Evolutionary conservation across 768 basidiomycete genomes (phyloP), one percentile per base, ranked within the genome.

Genomic region (Kwoniella sp.): DNA sequence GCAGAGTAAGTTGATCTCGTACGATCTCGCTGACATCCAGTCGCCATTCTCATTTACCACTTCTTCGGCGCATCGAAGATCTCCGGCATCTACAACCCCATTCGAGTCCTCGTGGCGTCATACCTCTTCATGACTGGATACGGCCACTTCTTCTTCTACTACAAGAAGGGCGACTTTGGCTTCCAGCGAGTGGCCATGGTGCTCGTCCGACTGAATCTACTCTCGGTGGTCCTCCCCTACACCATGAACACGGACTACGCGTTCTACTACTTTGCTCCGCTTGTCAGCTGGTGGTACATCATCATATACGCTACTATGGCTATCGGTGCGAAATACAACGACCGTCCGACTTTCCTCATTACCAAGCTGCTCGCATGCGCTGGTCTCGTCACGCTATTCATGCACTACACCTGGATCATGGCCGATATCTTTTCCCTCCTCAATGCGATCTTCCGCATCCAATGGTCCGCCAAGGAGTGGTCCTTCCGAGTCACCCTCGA

Each of bases 101-200:
- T 92, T 37, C 84, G 90, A 42, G 85, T 88, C 23, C 78, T 92
- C 27, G 90, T 95, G 19, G 88, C 90, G 12, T 80, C 87, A 1
- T 91, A 90, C 70, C 78, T 91, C 14, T 92, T 90, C 76, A 89
- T 92, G 89, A 87, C 87, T 20, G 90, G 90, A 37, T 95, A 75
- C 48, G 73, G 74, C 15, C 88, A 90, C 67, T 86, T 86, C 9
- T 86, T 81, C 38, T 95, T 84, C 73, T 93, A 91, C 75, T 77
- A 91, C 61, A 87, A 86, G 71, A 92, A 92, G 71, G 86, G 84
- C 17, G 88, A 93, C 71, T 93, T 84, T 75, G 82, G 86, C 3
- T 84, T 88, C 72, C 72, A 80, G 33, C 84, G 90, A 26, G 78
- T 92, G 43, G 83, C 84, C 20, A 67, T 84, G 82, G 85, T 86